Percentiles rank a stretch among this genome's conserved stretches.
These are phyloP conservation scores for Trichoderma guizhouense DNA, from an alignment of 2,329 filamentous ascomycete species.

Conservation along the genomic window DNA sequence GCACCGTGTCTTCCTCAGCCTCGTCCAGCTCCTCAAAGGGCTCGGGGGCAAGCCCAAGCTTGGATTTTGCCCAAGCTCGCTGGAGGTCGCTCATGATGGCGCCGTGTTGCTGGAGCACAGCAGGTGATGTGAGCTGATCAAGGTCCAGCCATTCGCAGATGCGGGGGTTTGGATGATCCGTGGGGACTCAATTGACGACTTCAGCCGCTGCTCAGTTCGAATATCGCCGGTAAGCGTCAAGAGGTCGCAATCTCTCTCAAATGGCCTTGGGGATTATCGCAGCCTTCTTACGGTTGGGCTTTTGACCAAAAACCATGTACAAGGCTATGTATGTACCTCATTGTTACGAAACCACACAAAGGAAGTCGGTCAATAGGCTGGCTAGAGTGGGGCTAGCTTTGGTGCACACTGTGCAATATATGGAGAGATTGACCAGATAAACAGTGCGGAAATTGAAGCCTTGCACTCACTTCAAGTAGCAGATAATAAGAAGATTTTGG, in stretches of 20 bases:
- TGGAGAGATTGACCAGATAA: background rate
- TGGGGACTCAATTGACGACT: background rate
- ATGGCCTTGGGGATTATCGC: background rate
- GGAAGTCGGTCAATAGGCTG: background rate
- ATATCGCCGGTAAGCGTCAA: background rate
- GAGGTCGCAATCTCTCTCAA: background rate
- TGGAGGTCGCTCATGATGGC: constrained; percentile 73
- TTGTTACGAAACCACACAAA: background rate
- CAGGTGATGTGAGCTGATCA: constrained; percentile 6
- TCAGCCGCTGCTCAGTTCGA: background rate
- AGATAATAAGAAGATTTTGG: background rate
- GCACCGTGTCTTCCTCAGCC: constrained; percentile 45
- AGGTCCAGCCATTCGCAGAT: constrained; percentile 16
- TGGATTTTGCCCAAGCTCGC: constrained; percentile 73
- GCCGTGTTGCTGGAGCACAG: constrained; percentile 1
- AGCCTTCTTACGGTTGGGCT: background rate
- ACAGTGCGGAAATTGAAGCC: background rate
- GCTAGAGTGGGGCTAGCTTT: background rate
- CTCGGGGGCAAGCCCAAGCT: constrained; percentile 57
- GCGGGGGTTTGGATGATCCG: constrained; percentile 8
- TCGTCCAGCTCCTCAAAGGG: constrained; percentile 52
- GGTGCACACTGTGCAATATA: background rate
- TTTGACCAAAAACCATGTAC: background rate
- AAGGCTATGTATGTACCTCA: background rate
- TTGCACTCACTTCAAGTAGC: background rate